Conservation (phyloP, 257 asterid genomes). For the Gynochthodes officinalis region DNA sequence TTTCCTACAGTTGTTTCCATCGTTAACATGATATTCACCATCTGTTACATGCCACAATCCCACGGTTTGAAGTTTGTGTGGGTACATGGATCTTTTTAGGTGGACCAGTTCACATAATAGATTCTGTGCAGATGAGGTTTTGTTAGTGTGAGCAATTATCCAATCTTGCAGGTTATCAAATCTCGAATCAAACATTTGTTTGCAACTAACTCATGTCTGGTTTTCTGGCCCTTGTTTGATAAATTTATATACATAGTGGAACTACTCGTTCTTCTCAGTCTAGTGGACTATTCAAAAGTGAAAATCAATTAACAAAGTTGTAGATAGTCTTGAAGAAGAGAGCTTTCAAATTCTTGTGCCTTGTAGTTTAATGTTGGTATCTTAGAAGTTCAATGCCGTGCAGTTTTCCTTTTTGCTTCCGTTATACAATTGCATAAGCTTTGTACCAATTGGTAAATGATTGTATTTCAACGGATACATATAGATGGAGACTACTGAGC, state of each 20-base stretch:
- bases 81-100: neutral
- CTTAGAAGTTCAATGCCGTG: neutral
- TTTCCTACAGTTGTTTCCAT: no score
- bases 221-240: neutral
- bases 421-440: neutral
- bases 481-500: conserved; percentile 37
- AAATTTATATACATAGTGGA: no score
- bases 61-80: neutral
- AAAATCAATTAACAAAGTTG: neutral
- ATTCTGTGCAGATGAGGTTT: neutral
- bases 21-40: neutral
- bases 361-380: neutral
- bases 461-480: neutral
- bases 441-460: neutral
- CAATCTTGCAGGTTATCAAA: neutral
- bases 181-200: neutral
- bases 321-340: neutral
- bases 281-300: neutral
- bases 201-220: neutral
- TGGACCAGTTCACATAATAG: neutral
- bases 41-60: neutral
- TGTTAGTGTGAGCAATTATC: no score
- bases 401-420: no score
- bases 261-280: neutral
- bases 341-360: neutral